Conservation (phyloP, 305 asterid species). For the Solanum aculeatissimum region DNA sequence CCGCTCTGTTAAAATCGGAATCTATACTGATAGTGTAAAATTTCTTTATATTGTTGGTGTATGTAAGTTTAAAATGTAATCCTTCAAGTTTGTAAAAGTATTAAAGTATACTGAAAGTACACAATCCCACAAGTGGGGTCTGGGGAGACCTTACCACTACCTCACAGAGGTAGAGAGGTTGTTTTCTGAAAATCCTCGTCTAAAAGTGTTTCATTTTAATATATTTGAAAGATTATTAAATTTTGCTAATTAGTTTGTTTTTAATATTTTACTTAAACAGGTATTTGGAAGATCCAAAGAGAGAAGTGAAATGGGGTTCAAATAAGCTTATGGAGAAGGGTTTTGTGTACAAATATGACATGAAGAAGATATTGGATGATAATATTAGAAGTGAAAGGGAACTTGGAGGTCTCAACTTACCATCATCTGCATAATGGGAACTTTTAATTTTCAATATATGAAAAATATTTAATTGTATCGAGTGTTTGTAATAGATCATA, state of each 20-base stretch:
- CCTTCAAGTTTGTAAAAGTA: no score
- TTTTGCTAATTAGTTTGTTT: background rate
- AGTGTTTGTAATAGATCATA: background rate
- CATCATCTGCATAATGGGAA: background rate
- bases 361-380: background rate
- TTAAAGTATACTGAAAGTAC: no score
- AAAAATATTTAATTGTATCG: background rate
- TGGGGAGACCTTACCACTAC: no score
- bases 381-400: background rate
- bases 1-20: background rate
- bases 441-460: background rate
- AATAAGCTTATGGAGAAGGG: slow-evolving; percentile 16
- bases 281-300: slow-evolving; percentile 11
- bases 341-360: slow-evolving; percentile 6
- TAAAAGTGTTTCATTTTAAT: no score
- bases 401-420: background rate
- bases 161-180: no score
- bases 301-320: slow-evolving; percentile 8
- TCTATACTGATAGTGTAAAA: background rate
- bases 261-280: background rate
- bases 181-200: no score
- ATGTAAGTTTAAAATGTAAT: background rate
- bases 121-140: no score
- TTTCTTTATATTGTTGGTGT: background rate
- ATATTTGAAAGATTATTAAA: background rate